Conservation (phyloP, 2,329 filamentous ascomycete genomes). For the Beauveria scarabaeidicola region DNA sequence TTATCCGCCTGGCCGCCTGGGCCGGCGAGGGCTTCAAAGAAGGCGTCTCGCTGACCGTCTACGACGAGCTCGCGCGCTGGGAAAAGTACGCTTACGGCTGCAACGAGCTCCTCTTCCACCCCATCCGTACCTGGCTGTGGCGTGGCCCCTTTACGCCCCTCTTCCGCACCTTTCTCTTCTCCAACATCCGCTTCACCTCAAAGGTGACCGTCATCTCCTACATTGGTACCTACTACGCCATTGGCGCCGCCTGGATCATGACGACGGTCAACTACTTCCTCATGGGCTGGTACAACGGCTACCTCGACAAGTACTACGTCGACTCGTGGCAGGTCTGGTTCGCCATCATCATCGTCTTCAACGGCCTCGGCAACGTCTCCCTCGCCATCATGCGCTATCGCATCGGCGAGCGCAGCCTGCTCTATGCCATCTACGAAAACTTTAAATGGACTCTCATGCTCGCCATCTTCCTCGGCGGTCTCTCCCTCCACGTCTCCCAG, state of each 20-base stretch:
- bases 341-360: slow-evolving; percentile 57
- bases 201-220: slow-evolving; percentile 66
- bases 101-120: slow-evolving; percentile 63
- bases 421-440: slow-evolving; percentile 34
- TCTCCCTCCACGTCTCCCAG: slow-evolving; percentile 33
- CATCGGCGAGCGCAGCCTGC: slow-evolving; percentile 42
- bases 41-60: slow-evolving; percentile 64
- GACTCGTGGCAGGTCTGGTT: slow-evolving; percentile 58
- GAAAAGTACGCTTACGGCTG: slow-evolving; percentile 67
- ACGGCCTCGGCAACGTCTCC: slow-evolving; percentile 49
- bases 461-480: slow-evolving; percentile 38
- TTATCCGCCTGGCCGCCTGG: slow-evolving; percentile 61
- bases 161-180: slow-evolving; percentile 51
- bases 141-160: slow-evolving; percentile 57
- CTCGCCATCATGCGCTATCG: slow-evolving; percentile 57
- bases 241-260: slow-evolving; percentile 58
- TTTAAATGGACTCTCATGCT: slow-evolving; percentile 52
- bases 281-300: slow-evolving; percentile 61
- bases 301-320: slow-evolving; percentile 59
- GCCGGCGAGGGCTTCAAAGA: slow-evolving; percentile 63
- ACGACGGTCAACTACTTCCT: slow-evolving; percentile 63
- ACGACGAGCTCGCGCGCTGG: slow-evolving; percentile 64
- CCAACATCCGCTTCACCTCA: slow-evolving; percentile 53
- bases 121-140: slow-evolving; percentile 51
- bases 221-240: slow-evolving; percentile 64